Percentiles rank a stretch among this genome's conserved stretches.
Evolutionary conservation across 208 protist genomes (phyloP).

Genomic region (Angomonas desouzai): DNA sequence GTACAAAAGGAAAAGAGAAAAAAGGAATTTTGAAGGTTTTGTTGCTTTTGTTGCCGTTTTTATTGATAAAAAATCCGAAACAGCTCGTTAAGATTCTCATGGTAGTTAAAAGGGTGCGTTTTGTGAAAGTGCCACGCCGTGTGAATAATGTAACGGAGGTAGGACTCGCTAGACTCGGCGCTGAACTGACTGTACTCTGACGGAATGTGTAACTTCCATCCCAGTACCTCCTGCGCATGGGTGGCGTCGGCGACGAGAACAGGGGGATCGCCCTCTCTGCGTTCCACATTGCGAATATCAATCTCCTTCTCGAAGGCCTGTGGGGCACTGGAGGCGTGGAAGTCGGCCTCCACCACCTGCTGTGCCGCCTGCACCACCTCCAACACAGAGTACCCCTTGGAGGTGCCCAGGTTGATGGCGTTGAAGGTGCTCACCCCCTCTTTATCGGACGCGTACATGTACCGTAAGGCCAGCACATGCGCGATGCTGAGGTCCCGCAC

Average conservation of each 20-base stretch:
- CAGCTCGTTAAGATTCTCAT: not conserved
- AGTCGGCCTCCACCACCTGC: conserved; percentile 36
- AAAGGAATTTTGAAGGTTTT: not conserved
- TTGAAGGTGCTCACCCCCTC: conserved; percentile 42
- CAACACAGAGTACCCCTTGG: conserved; percentile 91
- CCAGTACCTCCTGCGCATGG: conserved; percentile 53
- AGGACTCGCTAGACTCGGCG: conserved; percentile 26
- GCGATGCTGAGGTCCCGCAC: conserved; percentile 96
- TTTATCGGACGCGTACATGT: conserved; percentile 24
- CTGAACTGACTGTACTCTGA: not conserved
- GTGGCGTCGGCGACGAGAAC: conserved; percentile 68
- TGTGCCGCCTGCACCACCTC: conserved; percentile 93
- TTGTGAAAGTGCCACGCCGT: conserved; percentile 79
- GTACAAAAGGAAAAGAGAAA: not conserved
- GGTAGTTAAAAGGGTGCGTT: conserved; percentile 28
- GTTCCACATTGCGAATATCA: conserved; percentile 33
- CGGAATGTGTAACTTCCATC: conserved; percentile 58
- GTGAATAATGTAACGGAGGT: conserved; percentile 74
- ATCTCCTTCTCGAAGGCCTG: conserved; percentile 55
- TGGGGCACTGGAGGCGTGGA: conserved; percentile 30
- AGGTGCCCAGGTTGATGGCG: conserved; percentile 96
- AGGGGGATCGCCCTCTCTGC: conserved; percentile 67
- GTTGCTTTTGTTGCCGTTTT: not conserved
- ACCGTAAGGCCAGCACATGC: conserved; percentile 91
- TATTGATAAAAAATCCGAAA: conserved; percentile 5